phyloP scores from a whole-genome alignment of 202 grass and related monocot genomes.

The Setaria italica region DNA sequence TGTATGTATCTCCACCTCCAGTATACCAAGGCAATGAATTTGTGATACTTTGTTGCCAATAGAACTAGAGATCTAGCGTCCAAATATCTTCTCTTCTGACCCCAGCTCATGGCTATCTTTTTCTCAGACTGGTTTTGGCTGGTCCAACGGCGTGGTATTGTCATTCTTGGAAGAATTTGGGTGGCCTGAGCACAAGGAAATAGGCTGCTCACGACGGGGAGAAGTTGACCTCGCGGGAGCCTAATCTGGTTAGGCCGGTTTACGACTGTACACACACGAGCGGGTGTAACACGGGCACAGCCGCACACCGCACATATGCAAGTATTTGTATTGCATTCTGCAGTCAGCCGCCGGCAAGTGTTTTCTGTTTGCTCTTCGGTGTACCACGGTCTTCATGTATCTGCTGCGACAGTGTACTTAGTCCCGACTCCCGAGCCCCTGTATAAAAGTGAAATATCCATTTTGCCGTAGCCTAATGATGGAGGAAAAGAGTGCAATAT shows the following conservation, averaged over 20 bases:
- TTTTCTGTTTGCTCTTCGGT: constrained; percentile 7
- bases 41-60: not conserved
- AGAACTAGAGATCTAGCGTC: not conserved
- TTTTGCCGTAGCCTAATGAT: not conserved
- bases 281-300: not conserved
- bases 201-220: constrained; percentile 43
- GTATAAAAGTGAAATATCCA: not conserved
- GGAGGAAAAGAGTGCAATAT: not conserved
- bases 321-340: constrained; percentile 3
- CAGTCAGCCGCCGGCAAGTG: not conserved
- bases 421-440: too few species aligned
- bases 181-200: constrained; percentile 71
- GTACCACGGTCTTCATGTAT: not conserved
- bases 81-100: not conserved
- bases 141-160: constrained; percentile 91
- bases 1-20: not conserved
- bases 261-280: not conserved
- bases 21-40: not conserved
- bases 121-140: constrained; percentile 95
- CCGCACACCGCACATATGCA: not conserved
- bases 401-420: not conserved
- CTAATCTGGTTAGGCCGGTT: not conserved
- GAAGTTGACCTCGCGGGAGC: not conserved
- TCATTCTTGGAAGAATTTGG: constrained; percentile 93
- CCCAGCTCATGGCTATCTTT: constrained; percentile 28